Percentiles rank a stretch among this genome's conserved stretches.
phyloP scores from a whole-genome alignment of 2,329 filamentous ascomycete species.

The Colletotrichum theobromicola region DNA sequence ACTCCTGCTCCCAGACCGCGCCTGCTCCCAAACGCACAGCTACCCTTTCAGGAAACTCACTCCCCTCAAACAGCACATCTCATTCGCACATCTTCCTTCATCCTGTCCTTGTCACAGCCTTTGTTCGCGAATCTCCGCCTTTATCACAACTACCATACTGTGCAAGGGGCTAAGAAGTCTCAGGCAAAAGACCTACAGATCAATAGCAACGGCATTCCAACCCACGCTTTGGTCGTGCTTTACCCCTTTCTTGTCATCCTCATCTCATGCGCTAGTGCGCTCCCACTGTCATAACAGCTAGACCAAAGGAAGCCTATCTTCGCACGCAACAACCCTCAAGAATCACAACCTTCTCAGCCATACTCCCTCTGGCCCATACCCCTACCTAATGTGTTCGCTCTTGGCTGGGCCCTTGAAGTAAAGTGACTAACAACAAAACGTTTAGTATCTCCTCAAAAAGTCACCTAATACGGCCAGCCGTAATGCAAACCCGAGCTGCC shows the following conservation, averaged over 20 bases:
- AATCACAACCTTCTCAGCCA: background rate
- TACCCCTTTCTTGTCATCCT: background rate
- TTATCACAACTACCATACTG: background rate
- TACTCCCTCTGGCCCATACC: background rate
- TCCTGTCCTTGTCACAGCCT: background rate
- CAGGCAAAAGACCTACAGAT: background rate
- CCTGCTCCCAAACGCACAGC: too few species aligned
- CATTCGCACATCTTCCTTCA: background rate
- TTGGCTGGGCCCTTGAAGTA: background rate
- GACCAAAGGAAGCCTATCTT: background rate
- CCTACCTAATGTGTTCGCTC: background rate
- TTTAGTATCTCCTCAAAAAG: background rate
- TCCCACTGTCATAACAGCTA: background rate
- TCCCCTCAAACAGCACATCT: background rate
- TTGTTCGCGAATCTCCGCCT: background rate
- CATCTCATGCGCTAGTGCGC: background rate
- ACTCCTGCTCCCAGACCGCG: too few species aligned
- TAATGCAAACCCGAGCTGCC: conserved; percentile 1
- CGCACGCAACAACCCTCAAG: background rate
- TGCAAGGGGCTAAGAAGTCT: background rate
- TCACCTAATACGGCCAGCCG: background rate
- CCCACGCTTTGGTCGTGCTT: background rate
- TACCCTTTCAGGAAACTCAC: too few species aligned
- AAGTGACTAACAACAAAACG: background rate
- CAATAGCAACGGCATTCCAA: background rate